Base-by-base conservation (phyloP, 805 yeast species). In the Starmerella etchellsii region DNA sequence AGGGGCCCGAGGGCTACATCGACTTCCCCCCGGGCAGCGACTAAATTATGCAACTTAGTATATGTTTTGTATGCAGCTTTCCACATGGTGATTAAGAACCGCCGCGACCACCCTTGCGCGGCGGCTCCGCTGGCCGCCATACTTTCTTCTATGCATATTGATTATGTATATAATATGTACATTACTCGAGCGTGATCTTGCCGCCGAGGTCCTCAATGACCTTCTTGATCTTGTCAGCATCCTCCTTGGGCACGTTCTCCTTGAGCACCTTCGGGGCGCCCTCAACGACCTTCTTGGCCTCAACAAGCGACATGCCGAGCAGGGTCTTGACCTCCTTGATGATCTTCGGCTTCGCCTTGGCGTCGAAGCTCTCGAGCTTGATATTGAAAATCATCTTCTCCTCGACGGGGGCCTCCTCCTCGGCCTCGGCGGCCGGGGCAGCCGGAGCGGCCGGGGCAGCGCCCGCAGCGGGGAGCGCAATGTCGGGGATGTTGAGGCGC, bases 251-350 rank as follows among this genome's bases (percentile, higher is more conserved):
- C 47, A 91, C 85, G 55, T 85, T 84, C 56, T 91, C 99, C 69
- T 91, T 91, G 63, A 91, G 70, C 34, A 81, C 70, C 72, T 91
- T 91, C 54, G 99, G 99, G 47, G 99, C 97, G 56, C 84, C 67
- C 70, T 91, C 99, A 43, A 91, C 99, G 52, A 91, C 82, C 69
- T 91, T 91, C 77, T 91, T 91, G 48, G 96, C 82, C 62, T 91
- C 97, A 46, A 91, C 98, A 54, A 91, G 72, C 6, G 95, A 83
- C 55, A 91, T 71, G 14, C 95, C 95, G 57, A 91, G 72, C 58
- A 88, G 68, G 47, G 80, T 71, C 70, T 91, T 91, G 54, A 91
- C 94, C 68, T 91, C 98, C 70, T 91, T 91, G 62, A 91, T 91
- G 63, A 91, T 76, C 79, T 91, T 91, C 46, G 99, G 95, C 71